Evolutionary conservation across 2,329 filamentous ascomycete genomes (phyloP), one percentile per base, ranked within the genome.

Genomic region (Diatrype stigma): DNA sequence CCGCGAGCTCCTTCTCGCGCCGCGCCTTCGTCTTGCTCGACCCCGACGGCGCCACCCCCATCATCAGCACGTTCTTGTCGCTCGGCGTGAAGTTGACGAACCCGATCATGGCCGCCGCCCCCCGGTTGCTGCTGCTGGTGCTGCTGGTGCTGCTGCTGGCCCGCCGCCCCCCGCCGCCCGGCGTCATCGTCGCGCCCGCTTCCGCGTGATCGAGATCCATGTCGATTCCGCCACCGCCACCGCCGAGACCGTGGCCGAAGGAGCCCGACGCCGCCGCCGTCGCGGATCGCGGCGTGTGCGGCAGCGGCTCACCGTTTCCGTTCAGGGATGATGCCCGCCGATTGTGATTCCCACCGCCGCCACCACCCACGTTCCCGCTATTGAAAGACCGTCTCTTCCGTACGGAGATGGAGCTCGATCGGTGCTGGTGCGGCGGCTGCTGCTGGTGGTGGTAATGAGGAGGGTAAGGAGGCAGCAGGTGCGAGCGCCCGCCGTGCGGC

Each of bases 11-110:
- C 67, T 90, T 88, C 69, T 97, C 93, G 47, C 94, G 76, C 50
- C 91, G 75, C n/a, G 90, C 90, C 67, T 96, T 96, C 8, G 94
- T 97, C 80, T 97, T 97, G 59, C 84, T 89, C 60, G 86, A 91
- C 10, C 94, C 94, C 57, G 87, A 92, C 1, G 93, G 93, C 44
- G 94, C 94, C 12, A 99, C 94, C 5, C 92, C 93, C 7, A 83
- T 90, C 69, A 99, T 82, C 42, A 99, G 85, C 64, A 87, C 82
- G 14, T 80, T 75, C 61, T 85, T 86, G 68, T 99, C 92, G 46
- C 79, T 76, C 1, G 90, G 86, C 1, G 92, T 96, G 70, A 89
- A 96, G 69, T 97, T 97, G 56, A 96, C 89, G 64, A 97, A 97
- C 11, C 81, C 80, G 8, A 81, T 73, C 2, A 63, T 62, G 3